These are phyloP conservation scores for Laetiporus sulphureus DNA, from an alignment of 1,284 basidiomycete species.

Conservation along the genomic window DNA sequence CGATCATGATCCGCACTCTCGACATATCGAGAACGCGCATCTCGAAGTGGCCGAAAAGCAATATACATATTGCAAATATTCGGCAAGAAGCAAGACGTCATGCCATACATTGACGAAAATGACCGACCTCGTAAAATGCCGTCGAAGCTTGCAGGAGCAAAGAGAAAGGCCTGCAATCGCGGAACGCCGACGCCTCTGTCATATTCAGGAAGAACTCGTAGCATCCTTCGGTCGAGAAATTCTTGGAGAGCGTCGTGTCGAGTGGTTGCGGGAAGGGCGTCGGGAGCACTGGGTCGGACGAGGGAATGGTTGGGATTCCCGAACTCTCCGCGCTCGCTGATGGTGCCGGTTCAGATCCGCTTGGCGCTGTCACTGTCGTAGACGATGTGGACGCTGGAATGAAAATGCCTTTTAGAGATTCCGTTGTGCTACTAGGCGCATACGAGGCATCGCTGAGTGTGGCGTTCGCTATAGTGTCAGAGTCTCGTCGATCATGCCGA, in stretches of 20 bases:
- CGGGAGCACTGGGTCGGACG: conserved; percentile 40
- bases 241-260: conserved; percentile 53
- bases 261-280: conserved; percentile 75
- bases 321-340: conserved; percentile 7
- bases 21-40: not conserved
- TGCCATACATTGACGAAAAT: conserved; percentile 1
- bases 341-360: conserved; percentile 9
- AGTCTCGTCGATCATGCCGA: conserved; percentile 31
- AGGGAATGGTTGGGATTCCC: conserved; percentile 25
- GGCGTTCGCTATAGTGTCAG: too few species aligned
- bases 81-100: not conserved
- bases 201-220: conserved; percentile 68
- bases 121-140: conserved; percentile 49
- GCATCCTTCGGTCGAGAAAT: conserved; percentile 60
- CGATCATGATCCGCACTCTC: not conserved
- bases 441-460: conserved; percentile 6
- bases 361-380: conserved; percentile 7
- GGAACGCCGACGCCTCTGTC: conserved; percentile 53
- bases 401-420: too few species aligned
- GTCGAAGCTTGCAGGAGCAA: conserved; percentile 55
- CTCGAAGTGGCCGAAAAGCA: too few species aligned
- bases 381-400: conserved; percentile 10
- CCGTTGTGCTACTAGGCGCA: conserved; percentile 1
- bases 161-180: conserved; percentile 70
- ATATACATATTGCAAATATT: not conserved